Percentiles rank a stretch among this genome's conserved stretches.
Evolutionary conservation across 1,284 basidiomycete genomes (phyloP).

Genomic region (Irpex rosettiformis): DNA sequence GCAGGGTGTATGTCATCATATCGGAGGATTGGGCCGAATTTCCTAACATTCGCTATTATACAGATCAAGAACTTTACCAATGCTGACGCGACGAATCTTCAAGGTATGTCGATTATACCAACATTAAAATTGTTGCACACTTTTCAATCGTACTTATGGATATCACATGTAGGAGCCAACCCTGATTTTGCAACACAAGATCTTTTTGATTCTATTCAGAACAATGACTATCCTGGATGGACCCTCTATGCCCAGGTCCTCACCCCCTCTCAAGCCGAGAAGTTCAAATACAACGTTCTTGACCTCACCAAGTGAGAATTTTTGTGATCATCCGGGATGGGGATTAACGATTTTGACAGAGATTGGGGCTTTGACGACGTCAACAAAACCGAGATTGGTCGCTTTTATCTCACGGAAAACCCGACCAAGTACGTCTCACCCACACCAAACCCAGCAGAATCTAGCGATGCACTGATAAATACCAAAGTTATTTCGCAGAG

Average conservation of each 20-base stretch:
- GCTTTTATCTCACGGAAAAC: constrained; percentile 84
- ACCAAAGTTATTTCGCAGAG: constrained; percentile 69
- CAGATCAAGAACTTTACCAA: constrained; percentile 18
- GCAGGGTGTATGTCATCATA: constrained; percentile 13
- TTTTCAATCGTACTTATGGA: too few relatives aligned
- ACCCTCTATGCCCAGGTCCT: constrained; percentile 82
- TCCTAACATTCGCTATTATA: not conserved
- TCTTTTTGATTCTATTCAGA: constrained; percentile 79
- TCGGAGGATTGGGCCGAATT: too few relatives aligned
- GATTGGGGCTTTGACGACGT: constrained; percentile 33
- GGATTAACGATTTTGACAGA: constrained; percentile 24
- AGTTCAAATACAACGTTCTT: constrained; percentile 81
- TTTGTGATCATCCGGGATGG: not conserved
- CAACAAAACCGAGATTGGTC: constrained; percentile 79
- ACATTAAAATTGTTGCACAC: not conserved
- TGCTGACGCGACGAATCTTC: constrained; percentile 12
- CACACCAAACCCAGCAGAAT: not conserved
- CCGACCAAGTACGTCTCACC: constrained; percentile 51
- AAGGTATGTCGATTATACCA: constrained; percentile 1
- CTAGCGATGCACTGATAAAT: not conserved
- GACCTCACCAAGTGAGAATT: constrained; percentile 74
- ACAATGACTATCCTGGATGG: constrained; percentile 75
- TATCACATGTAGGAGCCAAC: constrained; percentile 30
- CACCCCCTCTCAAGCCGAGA: constrained; percentile 82
- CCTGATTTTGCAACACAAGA: constrained; percentile 79